Base-by-base conservation (phyloP, 768 basidiomycete genomes). In the Serendipita sp. region DNA sequence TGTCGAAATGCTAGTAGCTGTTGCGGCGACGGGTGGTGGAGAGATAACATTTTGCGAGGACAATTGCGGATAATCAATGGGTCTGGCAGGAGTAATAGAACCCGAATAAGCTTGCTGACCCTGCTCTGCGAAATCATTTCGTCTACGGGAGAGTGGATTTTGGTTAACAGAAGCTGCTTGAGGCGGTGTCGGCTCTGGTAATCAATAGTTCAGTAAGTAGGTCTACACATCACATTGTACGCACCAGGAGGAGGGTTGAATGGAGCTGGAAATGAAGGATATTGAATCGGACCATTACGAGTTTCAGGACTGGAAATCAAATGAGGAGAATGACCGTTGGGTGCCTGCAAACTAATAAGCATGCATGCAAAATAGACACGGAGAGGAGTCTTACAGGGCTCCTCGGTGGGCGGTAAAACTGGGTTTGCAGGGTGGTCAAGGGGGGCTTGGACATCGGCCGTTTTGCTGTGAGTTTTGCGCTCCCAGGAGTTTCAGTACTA, bases 131-230 rank as follows among this genome's bases (percentile, higher is more conserved):
- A 84, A 91, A 66, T 92, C 88, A 66, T 82, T 86, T 50, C 80
- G 72, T 62, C 88, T 82, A 62, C 88, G 79, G 3, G 88, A 78
- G 3, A 90, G 76, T 3, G 86, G 78, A 17, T 85, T 84, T 28
- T 85, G 83, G 67, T 90, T 90, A 65, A 91, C 84, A 30, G 91
- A 90, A 9, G 89, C 90, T 71, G 83, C 85, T 1, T 92, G 91
- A 11, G 90, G 92, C 0, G 86, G 79, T 0, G 87, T 75, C 31
- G 53, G 53, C n/a, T n/a, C 53, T 20, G 45, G 7, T 48, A 5
- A 20, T 48, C n/a, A n/a, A 28, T n/a, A 48, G 5, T 9, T 48
- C 26, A 48, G 45, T 48, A 20, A 48, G 7, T 7, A 28, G 45
- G 1, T 0, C 45, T 9, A 20, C 9, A 7, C 9, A 5, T 38